phyloP scores from a whole-genome alignment of 768 basidiomycete genomes.

The Termitomyces bulborhizus region DNA sequence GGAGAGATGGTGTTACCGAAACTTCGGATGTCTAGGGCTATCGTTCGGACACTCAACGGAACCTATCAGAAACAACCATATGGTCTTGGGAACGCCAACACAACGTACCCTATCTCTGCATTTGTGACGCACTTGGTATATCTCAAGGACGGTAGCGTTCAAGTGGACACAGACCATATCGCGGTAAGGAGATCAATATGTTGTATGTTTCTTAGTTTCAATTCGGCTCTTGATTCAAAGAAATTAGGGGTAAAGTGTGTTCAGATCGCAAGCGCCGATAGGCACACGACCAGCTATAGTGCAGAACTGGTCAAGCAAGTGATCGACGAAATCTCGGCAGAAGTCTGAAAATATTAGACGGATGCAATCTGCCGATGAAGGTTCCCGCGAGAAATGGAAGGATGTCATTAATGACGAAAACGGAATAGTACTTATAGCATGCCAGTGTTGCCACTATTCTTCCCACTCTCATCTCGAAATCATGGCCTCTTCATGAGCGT shows the following conservation, averaged over 20 bases:
- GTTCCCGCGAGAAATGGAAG: conserved; percentile 8
- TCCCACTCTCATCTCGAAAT: neutral
- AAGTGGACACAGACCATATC: conserved; percentile 55
- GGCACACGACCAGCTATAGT: conserved; percentile 31
- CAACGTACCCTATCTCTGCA: conserved; percentile 67
- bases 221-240: conserved; percentile 24
- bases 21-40: conserved; percentile 39
- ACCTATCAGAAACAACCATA: conserved; percentile 46
- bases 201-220: neutral
- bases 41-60: conserved; percentile 63
- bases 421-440: conserved; percentile 8
- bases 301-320: conserved; percentile 38
- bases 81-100: conserved; percentile 53
- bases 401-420: conserved; percentile 9
- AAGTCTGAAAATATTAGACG: conserved; percentile 1
- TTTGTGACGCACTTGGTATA: conserved; percentile 85
- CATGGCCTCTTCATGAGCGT: neutral
- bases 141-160: conserved; percentile 55
- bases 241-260: conserved; percentile 55
- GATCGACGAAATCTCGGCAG: conserved; percentile 25
- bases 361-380: neutral
- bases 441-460: neutral
- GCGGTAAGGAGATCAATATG: conserved; percentile 40
- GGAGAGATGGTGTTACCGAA: neutral
- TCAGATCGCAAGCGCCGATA: conserved; percentile 30